These are phyloP conservation scores for Boletus tomentosulus DNA, from an alignment of 768 basidiomycete species.

Conservation along the genomic window DNA sequence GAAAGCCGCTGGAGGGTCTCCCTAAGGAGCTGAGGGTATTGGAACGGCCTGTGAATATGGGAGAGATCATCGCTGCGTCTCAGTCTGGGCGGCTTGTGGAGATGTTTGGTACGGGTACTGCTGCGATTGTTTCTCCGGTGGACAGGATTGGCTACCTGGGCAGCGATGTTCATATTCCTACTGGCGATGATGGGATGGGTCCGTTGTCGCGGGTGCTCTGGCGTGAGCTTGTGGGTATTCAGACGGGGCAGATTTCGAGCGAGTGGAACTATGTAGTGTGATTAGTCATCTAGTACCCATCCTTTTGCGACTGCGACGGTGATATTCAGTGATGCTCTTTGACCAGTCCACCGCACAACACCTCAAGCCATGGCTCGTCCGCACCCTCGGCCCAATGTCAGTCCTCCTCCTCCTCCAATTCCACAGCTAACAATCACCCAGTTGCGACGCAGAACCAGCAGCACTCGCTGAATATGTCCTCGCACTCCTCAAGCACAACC, in stretches of 20 bases:
- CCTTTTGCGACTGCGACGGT: background rate
- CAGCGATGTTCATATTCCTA: slow-evolving; percentile 50
- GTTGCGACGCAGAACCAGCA: slow-evolving; percentile 94
- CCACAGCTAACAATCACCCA: slow-evolving; percentile 27
- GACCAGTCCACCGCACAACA: slow-evolving; percentile 60
- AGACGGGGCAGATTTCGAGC: slow-evolving; percentile 72
- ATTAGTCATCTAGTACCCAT: slow-evolving; percentile 13
- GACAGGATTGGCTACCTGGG: slow-evolving; percentile 58
- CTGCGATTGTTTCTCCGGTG: slow-evolving; percentile 52
- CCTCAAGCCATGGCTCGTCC: slow-evolving; percentile 85
- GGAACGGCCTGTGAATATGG: slow-evolving; percentile 74
- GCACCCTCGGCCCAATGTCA: slow-evolving; percentile 88
- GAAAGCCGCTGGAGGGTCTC: slow-evolving; percentile 44
- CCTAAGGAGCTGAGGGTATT: slow-evolving; percentile 54
- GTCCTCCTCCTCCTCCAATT: background rate
- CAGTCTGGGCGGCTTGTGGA: slow-evolving; percentile 42
- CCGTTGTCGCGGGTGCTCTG: slow-evolving; percentile 50
- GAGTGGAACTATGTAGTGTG: slow-evolving; percentile 65
- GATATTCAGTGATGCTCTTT: slow-evolving; percentile 49
- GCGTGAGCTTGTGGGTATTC: slow-evolving; percentile 53
- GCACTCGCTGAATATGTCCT: slow-evolving; percentile 93
- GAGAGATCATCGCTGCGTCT: slow-evolving; percentile 56
- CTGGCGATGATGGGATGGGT: slow-evolving; percentile 70
- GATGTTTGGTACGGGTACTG: slow-evolving; percentile 48
- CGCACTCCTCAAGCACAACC: slow-evolving; percentile 88